Evolutionary conservation across 768 basidiomycete species (phyloP).

Genomic region (Pisolithus microcarpus): DNA sequence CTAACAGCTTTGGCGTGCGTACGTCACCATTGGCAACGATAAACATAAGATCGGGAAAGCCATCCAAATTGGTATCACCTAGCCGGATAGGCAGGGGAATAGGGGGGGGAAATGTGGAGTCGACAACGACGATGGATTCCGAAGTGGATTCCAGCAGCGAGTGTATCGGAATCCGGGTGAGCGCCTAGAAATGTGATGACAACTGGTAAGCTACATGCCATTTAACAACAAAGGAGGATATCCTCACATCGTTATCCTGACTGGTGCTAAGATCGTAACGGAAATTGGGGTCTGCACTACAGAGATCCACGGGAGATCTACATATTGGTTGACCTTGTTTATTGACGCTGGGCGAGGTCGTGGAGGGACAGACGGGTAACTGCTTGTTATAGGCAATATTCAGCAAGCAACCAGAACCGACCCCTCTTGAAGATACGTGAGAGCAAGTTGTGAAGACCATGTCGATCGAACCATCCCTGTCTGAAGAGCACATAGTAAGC

Average conservation of each 20-base stretch:
- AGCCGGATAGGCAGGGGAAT: conserved; percentile 74
- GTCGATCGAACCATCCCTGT: conserved; percentile 95
- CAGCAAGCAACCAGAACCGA: conserved; percentile 71
- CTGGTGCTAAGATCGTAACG: conserved; percentile 58
- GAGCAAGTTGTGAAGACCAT: conserved; percentile 86
- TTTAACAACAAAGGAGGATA: not conserved
- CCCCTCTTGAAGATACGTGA: conserved; percentile 61
- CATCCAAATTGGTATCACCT: conserved; percentile 90
- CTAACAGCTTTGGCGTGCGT: conserved; percentile 53
- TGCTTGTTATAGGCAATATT: conserved; percentile 95
- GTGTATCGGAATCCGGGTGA: conserved; percentile 58
- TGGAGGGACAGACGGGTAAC: conserved; percentile 65
- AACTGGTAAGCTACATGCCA: not conserved
- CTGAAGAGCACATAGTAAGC: conserved; percentile 29
- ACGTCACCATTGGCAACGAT: conserved; percentile 40
- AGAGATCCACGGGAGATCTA: conserved; percentile 73
- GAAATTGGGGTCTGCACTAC: conserved; percentile 74
- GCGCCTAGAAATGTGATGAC: conserved; percentile 39
- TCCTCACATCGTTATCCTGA: conserved; percentile 44
- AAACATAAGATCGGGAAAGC: conserved; percentile 82
- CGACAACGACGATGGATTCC: conserved; percentile 60
- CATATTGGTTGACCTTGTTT: conserved; percentile 54
- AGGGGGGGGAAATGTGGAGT: conserved; percentile 56
- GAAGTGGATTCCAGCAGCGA: conserved; percentile 44
- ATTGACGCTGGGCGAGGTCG: conserved; percentile 39